Evolutionary conservation across 495 filamentous ascomycete species (phyloP), one percentile per base, ranked within the genome.

Genomic region (Penicillium odoratum): DNA sequence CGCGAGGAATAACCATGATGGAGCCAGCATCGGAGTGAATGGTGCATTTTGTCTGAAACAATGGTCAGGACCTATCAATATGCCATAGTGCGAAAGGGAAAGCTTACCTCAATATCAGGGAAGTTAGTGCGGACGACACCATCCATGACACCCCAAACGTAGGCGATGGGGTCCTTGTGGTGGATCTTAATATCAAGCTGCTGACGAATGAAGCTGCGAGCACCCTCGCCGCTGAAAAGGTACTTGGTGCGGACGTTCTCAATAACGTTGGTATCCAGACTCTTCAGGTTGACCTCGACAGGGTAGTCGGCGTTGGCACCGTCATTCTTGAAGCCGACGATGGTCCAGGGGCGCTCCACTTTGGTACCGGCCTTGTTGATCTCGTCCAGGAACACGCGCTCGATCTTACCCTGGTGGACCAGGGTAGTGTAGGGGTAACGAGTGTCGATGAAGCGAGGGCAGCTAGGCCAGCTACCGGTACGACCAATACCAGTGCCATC

Each of bases 71-170:
- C 56, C 7, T 29, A 28, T 9, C 28, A 48, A n/a, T 29, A 3
- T 34, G 46, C 30, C 25, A n/a, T 30, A 30, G 26, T 43, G 18
- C 9, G 8, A n/a, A 48, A 15, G 15, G 8, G 7, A 30, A 16
- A 26, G 9, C 73, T 65, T 64, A 77, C 75, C 73, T 78, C 77
- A 83, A 95, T 86, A 88, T 96, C 89, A 31, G 91, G 92, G 76
- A 96, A 96, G 66, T 87, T 78, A 9, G 91, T 94, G 30, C 75
- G 78, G 16, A 90, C 86, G 54, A 88, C 87, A 57, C 90, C 79
- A 59, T 96, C 92, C 86, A 95, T 88, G 47, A 96, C 91, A 71
- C 92, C 92, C 87, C 87, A 91, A 26, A 89, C 82, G 53, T 85
- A 78, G 28, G 80, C 75, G 50, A 88, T 84, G 16, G 83, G 85